Conservation (phyloP, 345 rosid genomes). For the Raphanus raphanistrum region DNA sequence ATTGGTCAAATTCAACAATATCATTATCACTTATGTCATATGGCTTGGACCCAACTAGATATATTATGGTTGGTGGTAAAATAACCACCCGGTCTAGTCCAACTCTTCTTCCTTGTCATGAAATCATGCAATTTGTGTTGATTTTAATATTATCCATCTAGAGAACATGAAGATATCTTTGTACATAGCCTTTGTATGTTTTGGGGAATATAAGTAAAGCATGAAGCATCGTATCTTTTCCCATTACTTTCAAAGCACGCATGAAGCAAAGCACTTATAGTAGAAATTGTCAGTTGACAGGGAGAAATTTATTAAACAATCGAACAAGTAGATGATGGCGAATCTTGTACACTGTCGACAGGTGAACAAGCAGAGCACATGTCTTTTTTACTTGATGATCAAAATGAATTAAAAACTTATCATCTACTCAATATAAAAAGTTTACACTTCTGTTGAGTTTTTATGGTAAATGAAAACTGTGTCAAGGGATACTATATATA, state of each 20-base stretch:
- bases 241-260: not conserved
- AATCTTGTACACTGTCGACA: not conserved
- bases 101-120: not conserved
- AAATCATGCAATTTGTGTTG: not conserved
- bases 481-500: not conserved
- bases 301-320: slow-evolving; percentile 10
- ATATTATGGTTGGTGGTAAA: not conserved
- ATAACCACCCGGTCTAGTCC: not conserved
- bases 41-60: slow-evolving; percentile 19
- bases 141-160: not conserved
- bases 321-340: slow-evolving; percentile 7
- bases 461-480: not conserved
- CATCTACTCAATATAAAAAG: not conserved
- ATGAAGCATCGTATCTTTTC: not conserved
- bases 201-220: not conserved
- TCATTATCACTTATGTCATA: not conserved
- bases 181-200: not conserved
- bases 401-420: not conserved
- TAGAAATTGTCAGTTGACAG: slow-evolving; percentile 2
- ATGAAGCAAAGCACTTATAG: slow-evolving; percentile 5
- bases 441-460: not conserved
- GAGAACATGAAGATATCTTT: not conserved
- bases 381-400: not conserved
- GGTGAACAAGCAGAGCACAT: not conserved
- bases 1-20: slow-evolving; percentile 24